Evolutionary conservation across 1,284 basidiomycete genomes (phyloP).

Genomic region (Kwoniella shivajii): DNA sequence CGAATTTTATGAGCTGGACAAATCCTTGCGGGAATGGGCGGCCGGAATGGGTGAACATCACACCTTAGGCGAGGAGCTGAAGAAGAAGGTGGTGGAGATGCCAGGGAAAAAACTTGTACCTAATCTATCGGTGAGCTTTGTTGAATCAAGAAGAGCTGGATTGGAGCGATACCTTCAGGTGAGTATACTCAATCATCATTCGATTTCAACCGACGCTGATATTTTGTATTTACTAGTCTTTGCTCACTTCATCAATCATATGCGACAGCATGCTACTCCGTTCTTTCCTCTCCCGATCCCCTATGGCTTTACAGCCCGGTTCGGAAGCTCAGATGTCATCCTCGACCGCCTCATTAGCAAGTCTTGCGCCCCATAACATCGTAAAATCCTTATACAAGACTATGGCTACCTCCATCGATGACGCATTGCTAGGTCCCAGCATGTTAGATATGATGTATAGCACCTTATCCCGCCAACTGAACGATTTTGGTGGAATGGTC

Average conservation of each 20-base stretch:
- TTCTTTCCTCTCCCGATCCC: slow-evolving; percentile 74
- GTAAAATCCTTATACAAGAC: slow-evolving; percentile 84
- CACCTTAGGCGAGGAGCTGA: slow-evolving; percentile 61
- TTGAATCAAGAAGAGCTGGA: slow-evolving; percentile 75
- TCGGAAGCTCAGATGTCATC: slow-evolving; percentile 9
- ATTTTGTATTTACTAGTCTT: no score
- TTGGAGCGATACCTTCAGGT: slow-evolving; percentile 91
- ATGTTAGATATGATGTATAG: slow-evolving; percentile 83
- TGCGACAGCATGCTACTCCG: slow-evolving; percentile 83
- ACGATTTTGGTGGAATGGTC: slow-evolving; percentile 75
- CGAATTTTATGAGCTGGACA: slow-evolving; percentile 89
- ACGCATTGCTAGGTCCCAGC: slow-evolving; percentile 87
- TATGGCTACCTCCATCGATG: slow-evolving; percentile 87
- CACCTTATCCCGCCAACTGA: slow-evolving; percentile 75
- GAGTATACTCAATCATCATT: slow-evolving; percentile 24
- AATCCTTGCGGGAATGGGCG: slow-evolving; percentile 62
- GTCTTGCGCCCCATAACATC: slow-evolving; percentile 61
- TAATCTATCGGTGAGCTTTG: slow-evolving; percentile 70
- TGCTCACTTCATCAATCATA: slow-evolving; percentile 71
- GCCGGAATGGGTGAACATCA: slow-evolving; percentile 5
- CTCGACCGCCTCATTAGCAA: slow-evolving; percentile 57
- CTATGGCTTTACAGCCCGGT: slow-evolving; percentile 9
- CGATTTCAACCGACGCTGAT: not conserved
- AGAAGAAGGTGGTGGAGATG: slow-evolving; percentile 61
- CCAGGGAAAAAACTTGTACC: slow-evolving; percentile 89